Conservation (phyloP, 306 rosid genomes). For the Citrullus mucosospermus region DNA sequence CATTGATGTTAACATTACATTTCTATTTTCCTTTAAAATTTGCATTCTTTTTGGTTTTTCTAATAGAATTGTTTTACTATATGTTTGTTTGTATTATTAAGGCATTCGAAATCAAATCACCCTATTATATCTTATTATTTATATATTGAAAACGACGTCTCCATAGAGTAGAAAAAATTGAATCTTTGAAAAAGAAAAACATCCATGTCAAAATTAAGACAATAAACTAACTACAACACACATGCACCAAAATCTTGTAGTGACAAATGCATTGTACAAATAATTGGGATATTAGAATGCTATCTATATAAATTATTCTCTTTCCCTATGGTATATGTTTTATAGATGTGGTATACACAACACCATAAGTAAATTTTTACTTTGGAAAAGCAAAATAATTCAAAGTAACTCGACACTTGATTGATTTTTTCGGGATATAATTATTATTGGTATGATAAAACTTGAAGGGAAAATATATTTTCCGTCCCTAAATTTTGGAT, state of each 20-base stretch:
- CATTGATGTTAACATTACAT: neutral
- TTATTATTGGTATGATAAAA: no score
- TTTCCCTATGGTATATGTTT: neutral
- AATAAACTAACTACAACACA: slow-evolving; percentile 5
- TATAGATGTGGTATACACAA: neutral
- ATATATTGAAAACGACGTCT: neutral
- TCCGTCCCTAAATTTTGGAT: no score
- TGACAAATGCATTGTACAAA: neutral
- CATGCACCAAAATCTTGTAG: neutral
- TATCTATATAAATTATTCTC: neutral
- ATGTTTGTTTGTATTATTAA: neutral
- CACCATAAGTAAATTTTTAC: neutral
- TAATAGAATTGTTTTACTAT: neutral
- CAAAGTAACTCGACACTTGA: neutral
- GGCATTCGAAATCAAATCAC: neutral
- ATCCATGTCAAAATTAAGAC: neutral
- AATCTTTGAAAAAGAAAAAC: neutral
- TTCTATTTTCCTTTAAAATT: neutral
- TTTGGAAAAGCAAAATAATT: neutral
- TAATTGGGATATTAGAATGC: neutral
- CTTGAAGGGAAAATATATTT: no score
- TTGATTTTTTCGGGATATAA: no score
- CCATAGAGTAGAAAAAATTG: neutral
- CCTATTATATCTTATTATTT: neutral
- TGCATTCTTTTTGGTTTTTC: neutral